Evolutionary conservation across 208 protist species (phyloP).

Genomic region (Strigomonas oncopelti): DNA sequence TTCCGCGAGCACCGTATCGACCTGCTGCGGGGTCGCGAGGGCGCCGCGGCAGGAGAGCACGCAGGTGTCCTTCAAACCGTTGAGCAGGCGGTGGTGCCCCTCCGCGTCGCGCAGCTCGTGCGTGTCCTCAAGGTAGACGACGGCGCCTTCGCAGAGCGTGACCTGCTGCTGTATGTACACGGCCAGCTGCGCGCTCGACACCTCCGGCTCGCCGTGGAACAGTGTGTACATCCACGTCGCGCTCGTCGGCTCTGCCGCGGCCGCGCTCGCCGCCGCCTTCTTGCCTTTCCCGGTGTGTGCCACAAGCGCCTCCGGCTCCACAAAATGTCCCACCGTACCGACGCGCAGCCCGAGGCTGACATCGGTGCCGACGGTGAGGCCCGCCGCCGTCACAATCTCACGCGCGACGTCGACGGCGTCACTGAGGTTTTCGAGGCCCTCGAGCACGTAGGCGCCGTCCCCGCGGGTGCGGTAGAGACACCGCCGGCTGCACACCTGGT

Average conservation of each 20-base stretch:
- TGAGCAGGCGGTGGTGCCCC: conserved; percentile 48
- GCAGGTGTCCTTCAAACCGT: conserved; percentile 21
- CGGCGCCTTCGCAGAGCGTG: conserved; percentile 21
- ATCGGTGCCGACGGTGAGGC: conserved; percentile 28
- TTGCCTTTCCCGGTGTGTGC: conserved; percentile 12
- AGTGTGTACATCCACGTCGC: conserved; percentile 42
- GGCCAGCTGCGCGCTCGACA: conserved; percentile 66
- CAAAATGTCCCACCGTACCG: conserved; percentile 8
- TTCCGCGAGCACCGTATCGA: conserved; percentile 5
- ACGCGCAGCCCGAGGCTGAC: conserved; percentile 44
- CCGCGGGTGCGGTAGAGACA: conserved; percentile 10
- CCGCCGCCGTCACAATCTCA: conserved; percentile 31
- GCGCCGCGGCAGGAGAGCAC: conserved; percentile 9
- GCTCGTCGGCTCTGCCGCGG: conserved; percentile 1
- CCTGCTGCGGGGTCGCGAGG: not conserved
- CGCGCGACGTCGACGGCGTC: conserved; percentile 30
- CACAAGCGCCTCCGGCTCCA: not conserved
- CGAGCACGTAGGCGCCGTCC: conserved; percentile 37
- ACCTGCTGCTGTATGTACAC: conserved; percentile 73
- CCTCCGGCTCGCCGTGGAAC: conserved; percentile 57
- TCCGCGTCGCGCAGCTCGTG: conserved; percentile 44
- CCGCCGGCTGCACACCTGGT: conserved; percentile 17
- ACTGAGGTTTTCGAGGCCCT: conserved; percentile 45
- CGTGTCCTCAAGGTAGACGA: conserved; percentile 70
- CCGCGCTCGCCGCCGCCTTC: conserved; percentile 4